Percentiles rank a stretch among this genome's conserved stretches.
These are phyloP conservation scores for Stropharia rugosoannulata DNA, from an alignment of 768 basidiomycete genomes.

Conservation along the genomic window DNA sequence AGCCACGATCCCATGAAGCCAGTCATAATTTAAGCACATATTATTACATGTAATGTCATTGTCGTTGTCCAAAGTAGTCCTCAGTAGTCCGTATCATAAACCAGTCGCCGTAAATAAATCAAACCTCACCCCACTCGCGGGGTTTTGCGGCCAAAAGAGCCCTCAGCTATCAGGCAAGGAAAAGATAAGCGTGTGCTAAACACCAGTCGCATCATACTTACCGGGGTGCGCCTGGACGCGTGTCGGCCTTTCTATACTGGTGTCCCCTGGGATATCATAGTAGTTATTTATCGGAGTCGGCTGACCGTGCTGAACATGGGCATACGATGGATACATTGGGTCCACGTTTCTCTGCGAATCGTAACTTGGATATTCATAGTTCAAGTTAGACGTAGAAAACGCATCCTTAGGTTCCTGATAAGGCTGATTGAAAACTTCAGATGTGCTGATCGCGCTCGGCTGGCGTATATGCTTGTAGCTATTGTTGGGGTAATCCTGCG, in stretches of 20 bases:
- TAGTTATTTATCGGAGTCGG: constrained; percentile 35
- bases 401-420: constrained; percentile 45
- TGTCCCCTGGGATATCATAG: constrained; percentile 25
- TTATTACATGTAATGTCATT: too few species aligned
- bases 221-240: constrained; percentile 45
- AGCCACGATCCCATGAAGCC: too few species aligned
- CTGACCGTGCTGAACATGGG: constrained; percentile 36
- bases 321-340: constrained; percentile 24
- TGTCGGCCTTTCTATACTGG: constrained; percentile 34
- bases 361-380: constrained; percentile 31
- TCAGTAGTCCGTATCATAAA: too few species aligned
- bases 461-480: constrained; percentile 50
- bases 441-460: constrained; percentile 52
- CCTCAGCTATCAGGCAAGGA: constrained; percentile 33
- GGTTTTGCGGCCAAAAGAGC: constrained; percentile 41
- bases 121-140: constrained; percentile 25
- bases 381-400: constrained; percentile 27
- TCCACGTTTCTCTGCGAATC: constrained; percentile 23
- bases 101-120: too few species aligned
- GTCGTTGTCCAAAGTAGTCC: too few species aligned
- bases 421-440: constrained; percentile 53
- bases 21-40: too few species aligned
- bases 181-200: constrained; percentile 3
- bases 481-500: constrained; percentile 34
- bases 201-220: constrained; percentile 29